phyloP scores from a whole-genome alignment of 2,329 filamentous ascomycete species.

The Bipolaris cookei region DNA sequence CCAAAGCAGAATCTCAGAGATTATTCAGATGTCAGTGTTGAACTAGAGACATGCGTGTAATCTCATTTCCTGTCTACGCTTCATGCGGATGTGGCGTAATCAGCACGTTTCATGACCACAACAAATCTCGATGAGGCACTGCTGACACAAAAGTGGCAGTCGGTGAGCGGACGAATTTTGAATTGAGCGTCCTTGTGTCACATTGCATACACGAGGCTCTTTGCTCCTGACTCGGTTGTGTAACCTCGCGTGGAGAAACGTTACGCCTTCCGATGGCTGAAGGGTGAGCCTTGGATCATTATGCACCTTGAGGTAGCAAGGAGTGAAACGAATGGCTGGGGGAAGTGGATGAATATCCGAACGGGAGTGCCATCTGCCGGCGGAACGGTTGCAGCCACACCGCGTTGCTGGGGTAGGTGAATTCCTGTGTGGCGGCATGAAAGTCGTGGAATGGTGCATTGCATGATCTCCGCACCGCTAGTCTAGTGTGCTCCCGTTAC shows the following conservation, averaged over 20 bases:
- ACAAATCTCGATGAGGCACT: background rate
- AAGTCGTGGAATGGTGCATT: background rate
- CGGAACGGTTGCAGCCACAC: background rate
- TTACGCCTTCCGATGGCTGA: slow-evolving; percentile 1
- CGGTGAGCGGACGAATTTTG: background rate
- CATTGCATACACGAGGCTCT: slow-evolving; percentile 4
- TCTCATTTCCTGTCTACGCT: background rate
- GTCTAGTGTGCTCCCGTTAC: background rate
- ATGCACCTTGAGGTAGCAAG: background rate
- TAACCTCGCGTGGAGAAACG: background rate
- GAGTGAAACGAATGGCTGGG: background rate
- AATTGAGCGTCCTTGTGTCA: background rate
- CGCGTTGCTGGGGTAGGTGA: background rate
- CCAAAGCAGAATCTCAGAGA: too few relatives aligned
- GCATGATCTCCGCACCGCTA: slow-evolving; percentile 10
- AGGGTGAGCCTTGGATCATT: background rate
- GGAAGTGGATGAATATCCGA: background rate
- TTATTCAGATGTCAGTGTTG: background rate
- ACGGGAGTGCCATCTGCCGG: background rate
- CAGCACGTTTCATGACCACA: background rate
- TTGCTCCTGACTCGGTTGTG: background rate
- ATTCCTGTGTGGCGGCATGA: background rate
- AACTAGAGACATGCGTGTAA: background rate
- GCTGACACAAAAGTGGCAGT: background rate
- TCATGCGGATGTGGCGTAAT: background rate